These are phyloP conservation scores for Malassezia obtusa DNA, from an alignment of 1,284 basidiomycete species.

Conservation along the genomic window DNA sequence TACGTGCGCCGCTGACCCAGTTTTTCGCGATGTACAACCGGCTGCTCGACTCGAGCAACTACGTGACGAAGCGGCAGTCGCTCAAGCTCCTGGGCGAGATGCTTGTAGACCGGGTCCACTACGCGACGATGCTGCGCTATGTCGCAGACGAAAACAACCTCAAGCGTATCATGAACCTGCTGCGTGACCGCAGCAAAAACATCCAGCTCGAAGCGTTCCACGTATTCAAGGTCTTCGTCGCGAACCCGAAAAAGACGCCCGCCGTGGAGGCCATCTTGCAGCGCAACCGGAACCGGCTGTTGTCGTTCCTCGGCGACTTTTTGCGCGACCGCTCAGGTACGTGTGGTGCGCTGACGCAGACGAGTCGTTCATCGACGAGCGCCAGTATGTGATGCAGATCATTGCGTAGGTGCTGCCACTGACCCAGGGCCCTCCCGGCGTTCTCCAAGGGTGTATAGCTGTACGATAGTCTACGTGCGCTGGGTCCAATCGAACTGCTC, in stretches of 20 bases:
- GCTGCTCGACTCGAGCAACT: conserved; percentile 84
- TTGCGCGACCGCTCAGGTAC: conserved; percentile 86
- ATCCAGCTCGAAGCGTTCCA: conserved; percentile 99
- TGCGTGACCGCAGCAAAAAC: conserved; percentile 94
- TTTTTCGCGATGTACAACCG: conserved; percentile 92
- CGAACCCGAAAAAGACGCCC: conserved; percentile 95
- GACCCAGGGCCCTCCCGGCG: background rate
- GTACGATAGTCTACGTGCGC: background rate
- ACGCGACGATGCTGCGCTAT: conserved; percentile 96
- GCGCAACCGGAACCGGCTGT: conserved; percentile 84
- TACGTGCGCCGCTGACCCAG: conserved; percentile 49
- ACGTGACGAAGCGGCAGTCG: conserved; percentile 98
- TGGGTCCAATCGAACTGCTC: conserved; percentile 74
- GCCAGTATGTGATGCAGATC: conserved; percentile 45
- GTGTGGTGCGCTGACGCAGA: conserved; percentile 14
- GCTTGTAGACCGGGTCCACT: conserved; percentile 90
- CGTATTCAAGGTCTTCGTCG: conserved; percentile 99
- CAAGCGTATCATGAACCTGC: conserved; percentile 99
- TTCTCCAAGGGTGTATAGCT: background rate
- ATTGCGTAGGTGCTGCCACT: conserved; percentile 22
- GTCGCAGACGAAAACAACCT: conserved; percentile 75
- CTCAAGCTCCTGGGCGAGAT: conserved; percentile 97
- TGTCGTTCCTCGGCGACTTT: conserved; percentile 80
- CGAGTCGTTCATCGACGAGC: conserved; percentile 48
- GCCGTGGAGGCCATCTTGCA: conserved; percentile 84